Evolutionary conservation across 805 yeast genomes (phyloP).

Genomic region (Candida ficus): DNA sequence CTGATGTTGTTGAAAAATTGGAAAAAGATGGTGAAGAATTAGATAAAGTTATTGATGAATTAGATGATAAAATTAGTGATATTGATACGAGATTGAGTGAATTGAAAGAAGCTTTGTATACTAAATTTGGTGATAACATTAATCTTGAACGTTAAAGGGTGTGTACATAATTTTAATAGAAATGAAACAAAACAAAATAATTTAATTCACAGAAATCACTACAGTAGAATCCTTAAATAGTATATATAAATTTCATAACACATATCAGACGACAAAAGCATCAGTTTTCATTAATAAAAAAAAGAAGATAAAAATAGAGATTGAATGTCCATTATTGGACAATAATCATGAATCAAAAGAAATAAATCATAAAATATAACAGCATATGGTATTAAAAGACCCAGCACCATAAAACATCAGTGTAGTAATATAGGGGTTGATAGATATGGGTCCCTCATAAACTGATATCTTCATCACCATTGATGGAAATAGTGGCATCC

Average conservation of each 20-base stretch:
- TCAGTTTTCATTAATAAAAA: no score
- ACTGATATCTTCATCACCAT: constrained; percentile 19
- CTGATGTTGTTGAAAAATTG: constrained; percentile 60
- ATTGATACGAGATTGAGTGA: constrained; percentile 50
- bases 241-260: neutral
- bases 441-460: no score
- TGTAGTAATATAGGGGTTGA: no score
- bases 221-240: neutral
- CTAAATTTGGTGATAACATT: constrained; percentile 84
- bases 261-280: no score
- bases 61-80: constrained; percentile 43
- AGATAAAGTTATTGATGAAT: constrained; percentile 41
- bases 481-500: constrained; percentile 33
- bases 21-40: constrained; percentile 56
- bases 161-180: no score
- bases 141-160: constrained; percentile 62
- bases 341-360: no score
- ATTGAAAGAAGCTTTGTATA: constrained; percentile 73
- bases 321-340: no score
- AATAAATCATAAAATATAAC: no score
- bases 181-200: no score
- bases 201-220: no score
- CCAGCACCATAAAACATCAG: neutral
- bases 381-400: neutral
- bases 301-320: neutral